These are phyloP conservation scores for Alternaria solani DNA, from an alignment of 2,329 filamentous ascomycete genomes.

Conservation along the genomic window DNA sequence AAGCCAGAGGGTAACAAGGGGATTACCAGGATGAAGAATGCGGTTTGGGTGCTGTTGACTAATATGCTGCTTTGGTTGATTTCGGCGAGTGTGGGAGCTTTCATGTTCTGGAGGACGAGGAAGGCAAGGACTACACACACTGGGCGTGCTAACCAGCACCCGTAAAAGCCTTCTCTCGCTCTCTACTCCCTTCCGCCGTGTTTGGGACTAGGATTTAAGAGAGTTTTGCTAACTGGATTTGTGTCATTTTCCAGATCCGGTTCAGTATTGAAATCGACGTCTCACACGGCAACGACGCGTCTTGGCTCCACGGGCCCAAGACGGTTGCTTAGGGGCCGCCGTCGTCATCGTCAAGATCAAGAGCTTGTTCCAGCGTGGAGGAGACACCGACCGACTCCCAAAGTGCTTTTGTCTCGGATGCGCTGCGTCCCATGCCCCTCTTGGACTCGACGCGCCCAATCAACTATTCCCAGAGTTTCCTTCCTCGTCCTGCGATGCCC, in stretches of 20 bases:
- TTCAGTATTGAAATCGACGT: constrained; percentile 15
- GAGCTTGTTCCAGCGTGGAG: background rate
- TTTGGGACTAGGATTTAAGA: background rate
- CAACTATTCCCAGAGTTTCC: constrained; percentile 2
- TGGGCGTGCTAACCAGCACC: constrained; percentile 30
- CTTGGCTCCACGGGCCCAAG: background rate
- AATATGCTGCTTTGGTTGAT: constrained; percentile 80
- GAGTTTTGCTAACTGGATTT: constrained; percentile 11
- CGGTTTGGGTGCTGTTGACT: constrained; percentile 82
- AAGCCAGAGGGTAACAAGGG: constrained; percentile 69
- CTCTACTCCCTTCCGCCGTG: background rate
- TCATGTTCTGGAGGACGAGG: constrained; percentile 63
- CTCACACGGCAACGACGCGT: background rate
- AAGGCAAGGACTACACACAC: constrained; percentile 41
- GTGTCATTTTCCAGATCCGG: constrained; percentile 3
- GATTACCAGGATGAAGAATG: constrained; percentile 81
- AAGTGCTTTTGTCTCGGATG: background rate
- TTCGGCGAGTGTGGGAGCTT: constrained; percentile 63
- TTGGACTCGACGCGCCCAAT: background rate
- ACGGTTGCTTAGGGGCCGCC: constrained; percentile 10
- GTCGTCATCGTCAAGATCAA: background rate
- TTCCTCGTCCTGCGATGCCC: background rate
- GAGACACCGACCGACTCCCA: background rate
- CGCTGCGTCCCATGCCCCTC: background rate
- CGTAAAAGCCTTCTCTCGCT: constrained; percentile 22